Base-by-base conservation (phyloP, 257 asterid genomes). In the Dorcoceras hygrometricum region DNA sequence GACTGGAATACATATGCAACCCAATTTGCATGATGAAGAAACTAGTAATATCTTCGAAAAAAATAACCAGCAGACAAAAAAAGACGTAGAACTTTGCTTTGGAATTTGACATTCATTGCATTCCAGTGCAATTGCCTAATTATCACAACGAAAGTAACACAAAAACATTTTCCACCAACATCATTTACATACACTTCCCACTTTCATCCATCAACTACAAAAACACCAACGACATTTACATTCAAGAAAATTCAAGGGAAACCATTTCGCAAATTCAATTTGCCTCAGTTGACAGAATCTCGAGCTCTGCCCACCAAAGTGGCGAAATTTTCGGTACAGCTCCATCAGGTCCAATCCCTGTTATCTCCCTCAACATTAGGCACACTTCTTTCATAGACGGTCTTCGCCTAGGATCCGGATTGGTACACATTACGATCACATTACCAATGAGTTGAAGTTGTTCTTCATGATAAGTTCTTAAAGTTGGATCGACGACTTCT, bases 281-380 rank as follows among this genome's bases (percentile, higher is more conserved):
- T 28, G 75, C 90, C 60, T 86, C 95, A 53, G 79, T 71, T 8
- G 97, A 86, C 56, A 81, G 76, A 63, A 90, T 88, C 85, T 90
- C 96, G 34, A 94, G 89, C 68, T 94, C 99, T 24, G 97, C 97
- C 96, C 97, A 90, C 99, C 99, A 94, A 53, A 88, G 92, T 10
- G 95, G 95, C 0, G 99, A 94, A 27, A 87, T 46, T 77, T 80
- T 87, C n/a, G 99, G 99, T 2, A 77, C 54, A 0, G 97, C 99
- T n/a, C 81, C 92, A 23, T 90, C 95, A 0, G 93, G 96, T 26
- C 78, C 89, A 8, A 94, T 87, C 50, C 80, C 87, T 0, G 95
- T 94, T 58, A 88, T 79, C 81, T 72, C 89, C 73, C 93, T 87
- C 81, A 94, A 69, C 69, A 79, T 77, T 12, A 68, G 71, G 19